phyloP scores from a whole-genome alignment of 257 asterid genomes.

The Rauvolfia tetraphylla region DNA sequence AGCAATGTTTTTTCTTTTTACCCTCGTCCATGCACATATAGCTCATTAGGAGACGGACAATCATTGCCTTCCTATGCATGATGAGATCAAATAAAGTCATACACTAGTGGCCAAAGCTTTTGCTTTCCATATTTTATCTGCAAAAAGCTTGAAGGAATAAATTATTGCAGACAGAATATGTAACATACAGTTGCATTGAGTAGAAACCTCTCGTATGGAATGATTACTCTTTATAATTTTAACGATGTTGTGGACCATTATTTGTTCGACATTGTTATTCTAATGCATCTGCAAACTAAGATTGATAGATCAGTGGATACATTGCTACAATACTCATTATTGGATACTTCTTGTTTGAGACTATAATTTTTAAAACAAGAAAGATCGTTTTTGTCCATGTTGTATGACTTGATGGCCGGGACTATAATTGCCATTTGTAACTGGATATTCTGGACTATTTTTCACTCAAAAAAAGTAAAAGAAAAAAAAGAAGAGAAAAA shows the following conservation, averaged over 20 bases:
- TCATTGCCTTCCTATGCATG: conserved; percentile 21
- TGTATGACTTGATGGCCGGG: too few species aligned
- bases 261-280: conserved; percentile 4
- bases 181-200: conserved; percentile 9
- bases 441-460: too few species aligned
- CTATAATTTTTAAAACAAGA: too few species aligned
- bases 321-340: too few species aligned
- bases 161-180: conserved; percentile 27
- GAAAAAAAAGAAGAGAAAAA: too few species aligned
- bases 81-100: conserved; percentile 19
- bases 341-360: too few species aligned
- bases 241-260: conserved; percentile 31
- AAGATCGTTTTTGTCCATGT: too few species aligned
- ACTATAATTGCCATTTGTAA: too few species aligned
- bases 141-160: conserved; percentile 17
- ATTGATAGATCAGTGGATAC: neutral
- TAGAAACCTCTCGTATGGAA: conserved; percentile 13
- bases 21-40: neutral
- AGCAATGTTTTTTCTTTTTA: neutral
- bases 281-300: neutral
- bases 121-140: conserved; percentile 26
- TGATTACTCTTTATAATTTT: conserved; percentile 18
- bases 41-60: neutral
- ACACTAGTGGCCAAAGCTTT: conserved; percentile 29
- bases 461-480: too few species aligned